phyloP scores from a whole-genome alignment of 2,329 filamentous ascomycete genomes.

The Nectriaceae sp. region DNA sequence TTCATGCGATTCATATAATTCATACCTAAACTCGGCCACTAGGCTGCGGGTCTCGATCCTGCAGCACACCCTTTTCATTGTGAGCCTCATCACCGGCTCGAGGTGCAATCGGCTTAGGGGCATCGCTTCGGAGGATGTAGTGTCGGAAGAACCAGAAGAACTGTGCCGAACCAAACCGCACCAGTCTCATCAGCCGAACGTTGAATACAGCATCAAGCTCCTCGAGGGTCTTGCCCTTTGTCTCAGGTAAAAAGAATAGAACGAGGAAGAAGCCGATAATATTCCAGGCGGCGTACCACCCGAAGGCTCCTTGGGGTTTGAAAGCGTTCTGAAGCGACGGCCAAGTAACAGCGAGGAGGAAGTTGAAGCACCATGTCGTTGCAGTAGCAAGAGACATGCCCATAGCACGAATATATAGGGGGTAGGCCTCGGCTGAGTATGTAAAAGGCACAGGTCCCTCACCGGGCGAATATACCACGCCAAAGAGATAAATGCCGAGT shows the following conservation, averaged over 20 bases:
- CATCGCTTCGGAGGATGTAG: conserved; percentile 18
- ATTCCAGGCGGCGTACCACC: conserved; percentile 49
- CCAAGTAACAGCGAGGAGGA: conserved; percentile 30
- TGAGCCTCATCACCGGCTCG: conserved; percentile 20
- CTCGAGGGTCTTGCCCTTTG: conserved; percentile 50
- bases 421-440: too few relatives aligned
- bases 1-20: too few relatives aligned
- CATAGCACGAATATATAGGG: conserved; percentile 35
- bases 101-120: conserved; percentile 17
- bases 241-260: conserved; percentile 50
- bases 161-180: conserved; percentile 28
- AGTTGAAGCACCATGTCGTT: conserved; percentile 40
- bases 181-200: conserved; percentile 33
- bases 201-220: conserved; percentile 50
- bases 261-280: conserved; percentile 46
- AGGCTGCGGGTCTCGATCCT: conserved; percentile 16
- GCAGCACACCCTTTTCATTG: conserved; percentile 12
- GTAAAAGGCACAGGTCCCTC: conserved; percentile 36
- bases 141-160: conserved; percentile 25
- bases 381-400: conserved; percentile 36
- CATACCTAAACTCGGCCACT: conserved; percentile 13
- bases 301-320: conserved; percentile 33
- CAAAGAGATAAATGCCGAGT: conserved; percentile 34
- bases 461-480: conserved; percentile 33
- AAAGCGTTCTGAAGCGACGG: conserved; percentile 29